Conservation (phyloP, 2,329 filamentous ascomycete genomes). For the Diaporthe sp. region DNA sequence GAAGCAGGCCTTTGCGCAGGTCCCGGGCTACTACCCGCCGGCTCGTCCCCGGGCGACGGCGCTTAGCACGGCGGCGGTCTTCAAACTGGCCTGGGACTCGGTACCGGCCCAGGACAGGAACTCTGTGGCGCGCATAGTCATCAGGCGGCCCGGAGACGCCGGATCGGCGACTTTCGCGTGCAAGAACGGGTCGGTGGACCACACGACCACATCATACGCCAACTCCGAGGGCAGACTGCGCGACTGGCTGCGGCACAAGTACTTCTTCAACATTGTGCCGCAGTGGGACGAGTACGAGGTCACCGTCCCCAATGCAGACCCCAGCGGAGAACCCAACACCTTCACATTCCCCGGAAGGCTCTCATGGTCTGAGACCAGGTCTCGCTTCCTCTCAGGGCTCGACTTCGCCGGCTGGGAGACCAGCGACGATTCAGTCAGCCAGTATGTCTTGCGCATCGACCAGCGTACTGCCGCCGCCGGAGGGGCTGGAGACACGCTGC, state of each 20-base stretch:
- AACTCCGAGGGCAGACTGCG: background rate
- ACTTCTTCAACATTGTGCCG: background rate
- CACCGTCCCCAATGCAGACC: background rate
- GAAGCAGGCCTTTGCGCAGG: background rate
- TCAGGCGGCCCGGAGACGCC: background rate
- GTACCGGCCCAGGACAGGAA: background rate
- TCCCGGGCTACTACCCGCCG: background rate
- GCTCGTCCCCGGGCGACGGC: background rate
- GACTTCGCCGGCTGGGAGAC: too few relatives aligned
- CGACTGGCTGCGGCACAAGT: background rate
- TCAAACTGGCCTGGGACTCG: slow-evolving; percentile 3
- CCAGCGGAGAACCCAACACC: background rate
- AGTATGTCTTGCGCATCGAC: slow-evolving; percentile 14
- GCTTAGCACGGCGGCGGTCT: background rate
- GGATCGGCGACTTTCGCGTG: background rate
- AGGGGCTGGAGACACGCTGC: background rate
- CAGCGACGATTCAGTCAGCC: background rate
- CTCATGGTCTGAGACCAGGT: background rate
- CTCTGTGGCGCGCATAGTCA: background rate
- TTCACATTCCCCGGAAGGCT: background rate
- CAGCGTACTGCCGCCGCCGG: background rate
- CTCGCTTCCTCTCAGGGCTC: background rate
- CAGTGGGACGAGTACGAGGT: background rate
- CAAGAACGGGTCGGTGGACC: background rate
- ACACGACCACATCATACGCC: background rate